These are phyloP conservation scores for Lepidium campestre DNA, from an alignment of 441 rosid genomes.

Conservation along the genomic window DNA sequence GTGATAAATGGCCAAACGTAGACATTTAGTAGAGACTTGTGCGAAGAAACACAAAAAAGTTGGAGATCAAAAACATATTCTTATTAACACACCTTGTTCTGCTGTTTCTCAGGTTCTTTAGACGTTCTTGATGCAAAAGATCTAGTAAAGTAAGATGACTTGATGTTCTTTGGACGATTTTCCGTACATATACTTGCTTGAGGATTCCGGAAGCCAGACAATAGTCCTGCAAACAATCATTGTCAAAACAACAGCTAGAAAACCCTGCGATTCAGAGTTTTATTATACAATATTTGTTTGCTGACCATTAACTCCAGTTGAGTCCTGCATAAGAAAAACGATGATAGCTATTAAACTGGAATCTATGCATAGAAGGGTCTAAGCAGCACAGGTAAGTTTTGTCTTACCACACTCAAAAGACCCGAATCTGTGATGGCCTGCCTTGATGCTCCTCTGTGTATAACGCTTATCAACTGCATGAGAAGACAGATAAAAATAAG, in stretches of 20 bases:
- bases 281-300: conserved; percentile 8
- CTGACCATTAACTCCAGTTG: conserved; percentile 52
- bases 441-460: conserved; percentile 26
- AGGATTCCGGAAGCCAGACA: conserved; percentile 14
- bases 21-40: not conserved
- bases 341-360: conserved; percentile 30
- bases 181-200: conserved; percentile 25
- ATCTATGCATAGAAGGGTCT: not conserved
- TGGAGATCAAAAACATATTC: conserved; percentile 1
- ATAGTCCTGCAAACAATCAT: conserved; percentile 25
- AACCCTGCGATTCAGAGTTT: not conserved
- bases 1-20: not conserved
- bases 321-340: conserved; percentile 40
- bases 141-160: conserved; percentile 35
- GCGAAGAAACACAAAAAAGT: not conserved
- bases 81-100: conserved; percentile 51
- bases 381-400: not conserved
- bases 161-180: conserved; percentile 11
- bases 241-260: conserved; percentile 30
- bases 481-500: conserved; percentile 9
- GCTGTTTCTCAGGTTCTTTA: conserved; percentile 32
- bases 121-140: conserved; percentile 67
- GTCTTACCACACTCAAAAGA: conserved; percentile 31
- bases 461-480: conserved; percentile 32
- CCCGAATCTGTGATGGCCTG: conserved; percentile 21